Evolutionary conservation across 495 filamentous ascomycete genomes (phyloP).

Genomic region (Penicillium lagena): DNA sequence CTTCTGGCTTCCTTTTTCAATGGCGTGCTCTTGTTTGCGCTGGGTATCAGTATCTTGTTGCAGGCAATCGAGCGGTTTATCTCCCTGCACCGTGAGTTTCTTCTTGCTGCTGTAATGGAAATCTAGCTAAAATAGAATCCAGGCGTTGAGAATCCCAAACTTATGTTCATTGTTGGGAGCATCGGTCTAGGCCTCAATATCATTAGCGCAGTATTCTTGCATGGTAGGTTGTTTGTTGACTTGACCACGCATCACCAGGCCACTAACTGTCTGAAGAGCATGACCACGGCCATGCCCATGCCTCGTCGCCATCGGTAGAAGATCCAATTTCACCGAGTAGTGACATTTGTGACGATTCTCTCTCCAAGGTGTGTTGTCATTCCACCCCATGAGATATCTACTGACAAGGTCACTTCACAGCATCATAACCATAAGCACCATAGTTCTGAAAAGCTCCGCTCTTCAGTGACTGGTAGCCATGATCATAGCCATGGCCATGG

Average conservation of each 20-base stretch:
- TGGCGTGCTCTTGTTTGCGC: constrained; percentile 79
- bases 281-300: constrained; percentile 14
- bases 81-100: constrained; percentile 28
- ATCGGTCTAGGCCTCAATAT: constrained; percentile 74
- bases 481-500: constrained; percentile 28
- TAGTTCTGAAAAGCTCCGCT: constrained; percentile 2
- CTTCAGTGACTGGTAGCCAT: constrained; percentile 2
- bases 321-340: constrained; percentile 2
- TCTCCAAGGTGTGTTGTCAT: constrained; percentile 7
- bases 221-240: constrained; percentile 37
- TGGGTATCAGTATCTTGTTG: constrained; percentile 90
- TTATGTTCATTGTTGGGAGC: constrained; percentile 72
- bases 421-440: constrained; percentile 20
- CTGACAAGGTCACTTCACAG: constrained; percentile 2
- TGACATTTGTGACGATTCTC: constrained; percentile 7
- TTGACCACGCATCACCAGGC: too few species aligned
- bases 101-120: constrained; percentile 6
- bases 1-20: constrained; percentile 88
- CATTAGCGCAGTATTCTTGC: constrained; percentile 69
- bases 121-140: background rate
- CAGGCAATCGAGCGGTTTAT: constrained; percentile 83
- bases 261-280: constrained; percentile 11
- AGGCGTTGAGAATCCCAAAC: constrained; percentile 63
- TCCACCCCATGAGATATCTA: background rate
- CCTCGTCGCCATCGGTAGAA: constrained; percentile 1